Base-by-base conservation (phyloP, 1,284 basidiomycete species). In the Microstroma glucosiphilum region DNA sequence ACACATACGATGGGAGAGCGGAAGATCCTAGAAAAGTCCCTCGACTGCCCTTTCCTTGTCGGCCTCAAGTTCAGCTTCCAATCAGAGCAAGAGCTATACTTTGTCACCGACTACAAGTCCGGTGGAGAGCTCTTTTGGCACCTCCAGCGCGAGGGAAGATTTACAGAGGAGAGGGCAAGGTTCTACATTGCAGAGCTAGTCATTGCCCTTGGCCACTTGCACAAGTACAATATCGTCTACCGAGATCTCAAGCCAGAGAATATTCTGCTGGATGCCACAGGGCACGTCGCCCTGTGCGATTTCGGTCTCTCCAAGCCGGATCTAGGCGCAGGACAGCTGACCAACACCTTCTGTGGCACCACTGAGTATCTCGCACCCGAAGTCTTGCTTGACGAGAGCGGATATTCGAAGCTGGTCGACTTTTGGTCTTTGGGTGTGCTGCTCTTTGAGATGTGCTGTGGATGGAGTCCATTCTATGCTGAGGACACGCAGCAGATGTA, bases 401-500 rank as follows among this genome's bases (percentile, higher is more conserved):
- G 96, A 13, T 98, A 98, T 81, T 92, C 90, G 62, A 98, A 98
- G 82, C 87, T 96, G 61, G 96, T 99, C 70, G 96, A 99, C 80
- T 98, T 98, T 80, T 99, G 96, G 96, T 91, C 89, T 57, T 82
- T 97, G 12, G 93, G 92, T 57, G 77, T 78, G 56, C 66, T 82
- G 23, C 69, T 82, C 4, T 82, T 82, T 62, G 81, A 82, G 60
- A 98, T 99, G 96, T 98, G 94, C 80, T 98, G 96, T 75, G 96
- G 96, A 17, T 98, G 96, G 96, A 92, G 90, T 80, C 96, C 96
- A 42, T 99, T 99, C 83, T 99, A 98, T 78, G 94, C 94, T 15
- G 96, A 98, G 76, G 96, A 98, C 79, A 97, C 92, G 17, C 94
- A 99, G 80, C 91, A 96, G 81, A 99, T 99, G 96, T 99, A 99